Evolutionary conservation across 2,329 filamentous ascomycete species (phyloP), one percentile per base, ranked within the genome.

Genomic region (Mariannaea elegans): DNA sequence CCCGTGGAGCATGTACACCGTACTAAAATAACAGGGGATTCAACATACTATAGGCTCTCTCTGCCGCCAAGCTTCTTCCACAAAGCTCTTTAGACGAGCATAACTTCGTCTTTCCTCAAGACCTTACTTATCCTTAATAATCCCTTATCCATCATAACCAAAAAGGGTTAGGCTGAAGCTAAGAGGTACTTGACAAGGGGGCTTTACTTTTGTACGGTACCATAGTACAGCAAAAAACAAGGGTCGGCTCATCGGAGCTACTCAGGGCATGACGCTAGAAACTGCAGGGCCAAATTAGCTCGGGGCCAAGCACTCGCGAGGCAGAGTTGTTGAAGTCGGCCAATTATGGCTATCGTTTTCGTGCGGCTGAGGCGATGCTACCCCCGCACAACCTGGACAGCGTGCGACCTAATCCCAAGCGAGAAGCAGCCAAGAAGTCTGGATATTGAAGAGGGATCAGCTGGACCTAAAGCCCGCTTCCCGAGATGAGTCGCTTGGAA

Each of bases 321-420:
- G 67, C 67, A 69, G 56, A 70, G 53, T 54, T 36, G 38, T 48
- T 34, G 18, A 38, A 44, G 23, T 47, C 3, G 32, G 12, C 67
- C 67, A 70, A 70, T 70, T 21, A 61, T 39, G 32, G 27, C 14
- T 23, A 24, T n/a, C 18, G 34, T 27, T 19, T 51, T 45, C 53
- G 64, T 70, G 67, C 67, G 67, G 67, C 67, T 70, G 67, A 70
- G 60, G 48, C 14, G 59, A 50, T 48, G 66, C 60, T 59, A 44
- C 53, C 29, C 7, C 5, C 39, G 32, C 48, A 59, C 57, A 49
- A 59, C 50, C 39, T 6, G 34, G 29, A 21, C 49, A 48, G 38
- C 50, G 16, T 12, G 45, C 31, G 32, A 24, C 36, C 55, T 51
- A 57, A 39, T 24, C 47, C 23, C 7, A 46, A 51, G 55, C 23